These are phyloP conservation scores for Paulownia fortunei DNA, from an alignment of 257 asterid genomes.

Conservation along the genomic window DNA sequence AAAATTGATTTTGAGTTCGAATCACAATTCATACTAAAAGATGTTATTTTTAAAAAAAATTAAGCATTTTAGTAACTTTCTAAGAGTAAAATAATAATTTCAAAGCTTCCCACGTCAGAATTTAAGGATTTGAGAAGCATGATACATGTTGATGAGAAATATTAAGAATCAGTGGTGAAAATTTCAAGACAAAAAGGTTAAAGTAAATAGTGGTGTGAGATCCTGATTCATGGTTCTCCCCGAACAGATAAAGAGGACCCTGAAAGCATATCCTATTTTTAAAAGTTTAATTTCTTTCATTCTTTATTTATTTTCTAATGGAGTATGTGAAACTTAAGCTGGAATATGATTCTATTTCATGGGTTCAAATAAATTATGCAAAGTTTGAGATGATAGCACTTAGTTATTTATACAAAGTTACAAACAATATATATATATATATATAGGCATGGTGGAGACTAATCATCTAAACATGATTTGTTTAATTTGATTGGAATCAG, in stretches of 20 bases:
- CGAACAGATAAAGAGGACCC: constrained; percentile 10
- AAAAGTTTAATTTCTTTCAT: background rate
- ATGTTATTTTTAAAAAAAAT: too few relatives aligned
- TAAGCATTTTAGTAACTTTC: too few relatives aligned
- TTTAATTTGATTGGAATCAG: constrained; percentile 16
- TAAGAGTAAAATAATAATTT: too few relatives aligned
- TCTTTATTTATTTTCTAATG: background rate
- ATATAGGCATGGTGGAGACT: constrained; percentile 8
- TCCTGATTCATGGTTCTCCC: constrained; percentile 35
- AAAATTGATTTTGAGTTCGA: too few relatives aligned
- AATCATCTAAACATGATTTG: constrained; percentile 9
- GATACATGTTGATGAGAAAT: background rate
- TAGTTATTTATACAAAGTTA: constrained; percentile 2
- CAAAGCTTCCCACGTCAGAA: too few relatives aligned
- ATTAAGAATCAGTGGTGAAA: background rate
- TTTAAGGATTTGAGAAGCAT: background rate
- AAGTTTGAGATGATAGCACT: constrained; percentile 45
- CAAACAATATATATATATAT: background rate
- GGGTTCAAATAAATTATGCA: constrained; percentile 47
- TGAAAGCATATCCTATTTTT: background rate
- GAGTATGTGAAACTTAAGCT: constrained; percentile 32
- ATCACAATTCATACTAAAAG: too few relatives aligned
- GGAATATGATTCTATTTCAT: constrained; percentile 52
- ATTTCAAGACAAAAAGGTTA: background rate
- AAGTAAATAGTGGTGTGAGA: background rate